Base-by-base conservation (phyloP, 2,329 filamentous ascomycete genomes). In the Bertia moriformis region DNA sequence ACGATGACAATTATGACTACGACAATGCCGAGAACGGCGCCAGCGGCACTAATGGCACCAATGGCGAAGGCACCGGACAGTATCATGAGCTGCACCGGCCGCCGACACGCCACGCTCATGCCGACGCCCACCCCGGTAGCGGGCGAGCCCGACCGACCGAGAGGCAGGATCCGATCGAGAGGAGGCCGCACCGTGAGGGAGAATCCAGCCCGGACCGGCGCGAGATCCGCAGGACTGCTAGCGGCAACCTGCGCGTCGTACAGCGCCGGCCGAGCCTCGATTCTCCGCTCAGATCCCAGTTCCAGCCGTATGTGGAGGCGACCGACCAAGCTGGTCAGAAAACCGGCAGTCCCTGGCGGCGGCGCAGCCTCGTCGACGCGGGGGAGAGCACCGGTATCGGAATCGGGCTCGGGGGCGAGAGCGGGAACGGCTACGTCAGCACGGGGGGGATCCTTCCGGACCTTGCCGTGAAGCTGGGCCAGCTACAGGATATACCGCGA, bases 241-340 rank as follows among this genome's bases (percentile, higher is more conserved):
- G 72, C 46, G 74, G 74, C 1, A 78, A 69, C 43, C 53, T 79
- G 39, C 62, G 71, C 12, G 73, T 79, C 1, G 67, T 78, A 54
- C 63, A 62, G 44, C 65, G 69, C 40, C 63, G 65, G 4, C 59
- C 60, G 20, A 76, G 69, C 45, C 48, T 44, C 33, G 19, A n/a
- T 5, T 18, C 37, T 5, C 18, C 17, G 10, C 7, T 14, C 10
- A 7, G 14, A 7, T 7, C 14, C 14, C 14, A n/a, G 14, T 36
- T 18, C 14, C 14, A 15, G 32, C 14, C 14, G 22, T 27, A 27
- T n/a, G 22, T 10, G n/a, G 22, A 27, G n/a, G 22, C 22, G n/a
- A 27, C n/a, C 7, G n/a, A n/a, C n/a, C n/a, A n/a, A n/a, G n/a
- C n/a, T n/a, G n/a, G n/a, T n/a, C n/a, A n/a, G n/a, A n/a, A n/a